A percentile compares a stretch with the other conserved stretches of the same genome.
phyloP scores from a whole-genome alignment of 495 filamentous ascomycete species.

The Daldinia childiae region DNA sequence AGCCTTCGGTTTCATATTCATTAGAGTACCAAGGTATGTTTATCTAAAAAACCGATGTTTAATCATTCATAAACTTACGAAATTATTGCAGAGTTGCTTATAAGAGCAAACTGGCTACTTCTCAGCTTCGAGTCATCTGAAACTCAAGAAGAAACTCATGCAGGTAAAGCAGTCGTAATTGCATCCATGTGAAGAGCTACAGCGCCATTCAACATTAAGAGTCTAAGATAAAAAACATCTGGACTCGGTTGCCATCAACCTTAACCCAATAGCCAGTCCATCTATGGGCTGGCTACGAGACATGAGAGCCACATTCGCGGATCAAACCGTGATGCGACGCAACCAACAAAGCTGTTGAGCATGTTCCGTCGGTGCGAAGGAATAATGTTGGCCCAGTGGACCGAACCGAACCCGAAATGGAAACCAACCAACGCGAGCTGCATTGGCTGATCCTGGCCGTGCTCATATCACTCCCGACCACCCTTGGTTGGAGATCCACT shows the following conservation, averaged over 20 bases:
- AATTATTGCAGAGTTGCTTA: slow-evolving; percentile 62
- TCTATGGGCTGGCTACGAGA: slow-evolving; percentile 17
- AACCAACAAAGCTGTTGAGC: slow-evolving; percentile 43
- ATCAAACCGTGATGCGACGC: slow-evolving; percentile 22
- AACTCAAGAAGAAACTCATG: slow-evolving; percentile 56
- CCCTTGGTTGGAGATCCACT: slow-evolving; percentile 11
- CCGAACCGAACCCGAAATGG: slow-evolving; percentile 25
- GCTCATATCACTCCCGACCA: neutral
- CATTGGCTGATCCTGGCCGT: slow-evolving; percentile 28
- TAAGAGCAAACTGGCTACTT: slow-evolving; percentile 67
- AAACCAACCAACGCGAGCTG: slow-evolving; percentile 36
- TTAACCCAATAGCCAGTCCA: slow-evolving; percentile 16
- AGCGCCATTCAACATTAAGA: neutral
- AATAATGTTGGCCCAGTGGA: slow-evolving; percentile 31
- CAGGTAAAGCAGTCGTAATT: slow-evolving; percentile 69
- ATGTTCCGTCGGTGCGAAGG: slow-evolving; percentile 24
- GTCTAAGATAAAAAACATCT: neutral
- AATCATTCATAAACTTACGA: slow-evolving; percentile 12
- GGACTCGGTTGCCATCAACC: slow-evolving; percentile 14
- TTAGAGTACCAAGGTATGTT: slow-evolving; percentile 68
- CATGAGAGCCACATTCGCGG: slow-evolving; percentile 16
- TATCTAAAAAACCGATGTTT: neutral
- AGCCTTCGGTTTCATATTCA: slow-evolving; percentile 66
- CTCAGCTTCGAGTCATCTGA: slow-evolving; percentile 66
- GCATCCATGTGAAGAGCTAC: slow-evolving; percentile 53